Evolutionary conservation across 1,139 yeast genomes (phyloP).

Genomic region (Pichiaceae sp.): DNA sequence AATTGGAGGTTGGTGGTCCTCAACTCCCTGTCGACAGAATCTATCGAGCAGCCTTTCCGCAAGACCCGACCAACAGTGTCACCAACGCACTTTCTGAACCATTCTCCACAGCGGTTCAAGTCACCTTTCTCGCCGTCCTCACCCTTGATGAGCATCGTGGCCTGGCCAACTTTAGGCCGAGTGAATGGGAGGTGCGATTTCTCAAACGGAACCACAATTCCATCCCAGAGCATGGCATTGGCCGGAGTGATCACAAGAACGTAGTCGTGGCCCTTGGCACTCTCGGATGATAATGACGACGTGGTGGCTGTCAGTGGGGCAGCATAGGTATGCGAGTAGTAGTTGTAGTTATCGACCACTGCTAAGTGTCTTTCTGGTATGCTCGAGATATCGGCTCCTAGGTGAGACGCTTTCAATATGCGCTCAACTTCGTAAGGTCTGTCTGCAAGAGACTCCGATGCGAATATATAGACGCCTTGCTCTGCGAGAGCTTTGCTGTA

Average conservation of each 20-base stretch:
- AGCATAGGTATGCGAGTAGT: slow-evolving; percentile 5
- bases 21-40: slow-evolving; percentile 69
- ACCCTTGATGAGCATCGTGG: slow-evolving; percentile 63
- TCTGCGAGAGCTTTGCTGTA: slow-evolving; percentile 51
- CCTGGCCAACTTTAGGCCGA: slow-evolving; percentile 25
- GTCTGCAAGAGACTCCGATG: slow-evolving; percentile 45
- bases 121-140: slow-evolving; percentile 32
- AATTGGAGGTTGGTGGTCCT: slow-evolving; percentile 58
- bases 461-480: slow-evolving; percentile 69
- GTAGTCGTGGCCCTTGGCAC: slow-evolving; percentile 27
- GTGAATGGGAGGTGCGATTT: slow-evolving; percentile 16
- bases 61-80: slow-evolving; percentile 43
- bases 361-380: slow-evolving; percentile 23
- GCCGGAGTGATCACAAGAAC: slow-evolving; percentile 70
- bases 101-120: slow-evolving; percentile 35
- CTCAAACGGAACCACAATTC: slow-evolving; percentile 56
- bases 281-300: no score
- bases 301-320: not conserved
- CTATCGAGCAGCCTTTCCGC: slow-evolving; percentile 65
- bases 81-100: slow-evolving; percentile 43
- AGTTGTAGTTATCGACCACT: slow-evolving; percentile 10
- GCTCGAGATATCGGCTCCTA: slow-evolving; percentile 23
- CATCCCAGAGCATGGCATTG: slow-evolving; percentile 90
- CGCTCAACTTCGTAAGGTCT: slow-evolving; percentile 30
- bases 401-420: slow-evolving; percentile 21